Evolutionary conservation across 306 rosid species (phyloP), one percentile per base, ranked within the genome.

Genomic region (Pyrus bretschneideri): DNA sequence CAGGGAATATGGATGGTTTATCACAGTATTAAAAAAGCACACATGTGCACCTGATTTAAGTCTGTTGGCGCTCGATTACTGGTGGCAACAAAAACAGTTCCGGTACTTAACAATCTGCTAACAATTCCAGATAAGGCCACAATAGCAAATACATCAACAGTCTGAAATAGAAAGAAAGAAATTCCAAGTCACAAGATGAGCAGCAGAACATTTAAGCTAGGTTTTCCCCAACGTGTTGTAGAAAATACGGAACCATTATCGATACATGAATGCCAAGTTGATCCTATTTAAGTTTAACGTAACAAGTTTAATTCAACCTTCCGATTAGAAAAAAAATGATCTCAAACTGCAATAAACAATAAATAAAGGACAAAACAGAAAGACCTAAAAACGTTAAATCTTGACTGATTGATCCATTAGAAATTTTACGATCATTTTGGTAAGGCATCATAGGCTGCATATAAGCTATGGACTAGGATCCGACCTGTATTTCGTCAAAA

Each of bases 91-190:
- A 95, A 85, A 77, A 95, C 89, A 75, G 98, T 92, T 84, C 96
- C 98, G 44, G 87, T 90, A 71, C 82, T 86, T 87, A 95, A 85
- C 85, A 95, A 86, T 92, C 96, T 90, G 90, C 96, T 88, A 54
- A 95, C 84, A 88, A 95, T 90, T 88, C 98, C 98, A 90, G 97
- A 95, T 85, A 95, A 90, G 84, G 96, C 96, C 89, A 95, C 97
- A 89, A 92, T 88, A 82, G 97, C 97, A 92, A 95, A 95, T 79
- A 95, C 98, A 87, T 95, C 98, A 89, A 95, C 97, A 76, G 98
- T 92, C 98, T 95, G 97, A 82, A 89, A 91, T 78, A 85, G 71
- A 89, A 75, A 81, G 76, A 30, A 75, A 70, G 46, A 68, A 86
- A 71, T 45, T 64, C 69, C 63, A 79, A 74, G 85, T 82, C 83